Evolutionary conservation across 176 grass and related monocot genomes (phyloP), one percentile per base, ranked within the genome.

Genomic region (Rhynchospora breviuscula): DNA sequence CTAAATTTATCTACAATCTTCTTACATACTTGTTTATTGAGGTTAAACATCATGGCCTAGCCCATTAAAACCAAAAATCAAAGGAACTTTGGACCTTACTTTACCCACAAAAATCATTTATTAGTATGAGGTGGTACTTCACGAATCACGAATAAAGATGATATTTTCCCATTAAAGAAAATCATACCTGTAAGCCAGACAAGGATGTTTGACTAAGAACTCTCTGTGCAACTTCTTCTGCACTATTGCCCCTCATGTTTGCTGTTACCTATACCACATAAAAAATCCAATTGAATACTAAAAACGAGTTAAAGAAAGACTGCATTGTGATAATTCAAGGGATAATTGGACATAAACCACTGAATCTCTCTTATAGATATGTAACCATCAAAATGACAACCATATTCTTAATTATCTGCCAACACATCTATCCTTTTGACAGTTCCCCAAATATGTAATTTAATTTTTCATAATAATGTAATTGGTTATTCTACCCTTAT

Each of bases 161-260:
- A 45, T 49, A 21, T 49, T 79, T 65, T 6, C 9, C 57, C 52
- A 67, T 67, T 31, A 40, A 54, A 48, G 51, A 52, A 51, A 52
- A 68, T 49, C 15, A 31, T 83, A 99, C 97, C 93, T 99, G 93
- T 85, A 99, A 90, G 22, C 93, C 93, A 52, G 91, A 90, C 83
- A 96, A 84, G 79, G 91, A 96, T 51, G 89, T 88, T 79, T 99
- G 91, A 59, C 83, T 92, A 45, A 93, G 85, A 89, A 99, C 83
- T 93, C 84, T 88, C 80, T 99, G 85, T 11, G 91, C 91, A 77
- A 99, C 97, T 89, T 99, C 97, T 84, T 92, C 85, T 18, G 97
- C 93, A 79, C 87, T 95, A 64, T 81, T 90, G 8, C 93, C 97
- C 64, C 97, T 90, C 93, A 99, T 99, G 85, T 99, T 99, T 89